Evolutionary conservation across 345 rosid genomes (phyloP).

Genomic region (Ceriops zippeliana): DNA sequence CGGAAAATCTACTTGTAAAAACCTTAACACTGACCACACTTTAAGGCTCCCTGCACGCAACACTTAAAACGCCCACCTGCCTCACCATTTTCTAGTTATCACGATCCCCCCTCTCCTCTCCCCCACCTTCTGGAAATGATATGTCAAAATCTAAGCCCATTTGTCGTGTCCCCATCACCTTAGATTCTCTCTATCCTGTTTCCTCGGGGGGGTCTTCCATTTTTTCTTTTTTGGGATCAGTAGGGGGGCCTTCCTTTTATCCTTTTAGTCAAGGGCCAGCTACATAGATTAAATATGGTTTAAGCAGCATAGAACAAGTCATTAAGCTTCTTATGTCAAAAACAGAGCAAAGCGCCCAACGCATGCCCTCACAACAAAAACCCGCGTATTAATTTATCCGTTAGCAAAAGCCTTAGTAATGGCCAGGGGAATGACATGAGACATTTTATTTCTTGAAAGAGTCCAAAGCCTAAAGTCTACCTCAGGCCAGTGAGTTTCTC

Average conservation of each 20-base stretch:
- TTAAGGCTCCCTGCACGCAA: conserved; percentile 22
- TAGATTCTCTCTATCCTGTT: conserved; percentile 33
- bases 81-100: conserved; percentile 18
- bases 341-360: neutral
- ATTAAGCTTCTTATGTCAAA: conserved; percentile 17
- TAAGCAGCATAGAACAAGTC: neutral
- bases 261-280: neutral
- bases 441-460: neutral
- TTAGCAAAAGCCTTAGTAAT: neutral
- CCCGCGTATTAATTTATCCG: neutral
- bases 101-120: conserved; percentile 5
- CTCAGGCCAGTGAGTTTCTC: neutral
- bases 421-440: neutral
- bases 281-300: neutral
- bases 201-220: conserved; percentile 29
- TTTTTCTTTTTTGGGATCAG: neutral
- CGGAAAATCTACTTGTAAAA: neutral
- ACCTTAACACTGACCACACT: conserved; percentile 14
- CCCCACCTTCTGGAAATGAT: conserved; percentile 13
- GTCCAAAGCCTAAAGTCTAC: neutral
- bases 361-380: neutral
- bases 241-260: neutral
- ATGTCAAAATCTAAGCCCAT: conserved; percentile 36
- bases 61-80: neutral
- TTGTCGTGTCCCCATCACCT: conserved; percentile 41